A percentile compares a stretch with the other conserved stretches of the same genome.
phyloP scores from a whole-genome alignment of 805 yeast genomes.

The Zygoascus bituminiphila region DNA sequence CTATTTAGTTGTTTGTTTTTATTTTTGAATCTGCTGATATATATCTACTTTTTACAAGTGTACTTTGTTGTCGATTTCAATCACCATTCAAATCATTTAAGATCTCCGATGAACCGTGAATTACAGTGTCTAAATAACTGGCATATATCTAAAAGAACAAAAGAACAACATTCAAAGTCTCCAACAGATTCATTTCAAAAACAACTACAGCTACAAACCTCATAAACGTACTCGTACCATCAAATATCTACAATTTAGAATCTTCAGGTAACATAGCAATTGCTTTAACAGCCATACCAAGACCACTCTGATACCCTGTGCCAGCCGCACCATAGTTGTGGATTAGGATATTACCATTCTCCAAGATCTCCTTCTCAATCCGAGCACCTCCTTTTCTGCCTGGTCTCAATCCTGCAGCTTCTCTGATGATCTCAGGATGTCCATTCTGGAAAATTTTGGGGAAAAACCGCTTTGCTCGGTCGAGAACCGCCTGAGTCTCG shows the following conservation, averaged over 20 bases:
- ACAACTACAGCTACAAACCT: too few species aligned
- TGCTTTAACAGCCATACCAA: conserved; percentile 49
- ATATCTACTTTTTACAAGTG: too few species aligned
- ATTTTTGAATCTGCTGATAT: too few species aligned
- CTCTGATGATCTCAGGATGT: conserved; percentile 45
- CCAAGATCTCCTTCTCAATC: conserved; percentile 44
- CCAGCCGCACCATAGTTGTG: conserved; percentile 78
- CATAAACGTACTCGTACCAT: too few species aligned
- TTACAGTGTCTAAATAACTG: too few species aligned
- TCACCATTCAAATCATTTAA: too few species aligned
- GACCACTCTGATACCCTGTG: conserved; percentile 68
- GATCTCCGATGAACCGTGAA: too few species aligned
- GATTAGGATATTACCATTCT: conserved; percentile 38
- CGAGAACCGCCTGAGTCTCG: conserved; percentile 54
- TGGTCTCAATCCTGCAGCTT: conserved; percentile 71
- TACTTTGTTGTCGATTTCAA: too few species aligned
- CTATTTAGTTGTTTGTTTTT: too few species aligned
- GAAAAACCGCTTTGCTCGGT: conserved; percentile 44
- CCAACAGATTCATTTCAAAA: too few species aligned
- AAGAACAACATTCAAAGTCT: too few species aligned
- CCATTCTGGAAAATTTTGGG: conserved; percentile 38
- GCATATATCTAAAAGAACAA: too few species aligned
- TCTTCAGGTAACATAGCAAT: conserved; percentile 18
- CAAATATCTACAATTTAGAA: conserved; percentile 6
- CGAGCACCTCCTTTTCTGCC: conserved; percentile 68